Base-by-base conservation (phyloP, 2,329 filamentous ascomycete genomes). In the Mycosphaerella sp. region DNA sequence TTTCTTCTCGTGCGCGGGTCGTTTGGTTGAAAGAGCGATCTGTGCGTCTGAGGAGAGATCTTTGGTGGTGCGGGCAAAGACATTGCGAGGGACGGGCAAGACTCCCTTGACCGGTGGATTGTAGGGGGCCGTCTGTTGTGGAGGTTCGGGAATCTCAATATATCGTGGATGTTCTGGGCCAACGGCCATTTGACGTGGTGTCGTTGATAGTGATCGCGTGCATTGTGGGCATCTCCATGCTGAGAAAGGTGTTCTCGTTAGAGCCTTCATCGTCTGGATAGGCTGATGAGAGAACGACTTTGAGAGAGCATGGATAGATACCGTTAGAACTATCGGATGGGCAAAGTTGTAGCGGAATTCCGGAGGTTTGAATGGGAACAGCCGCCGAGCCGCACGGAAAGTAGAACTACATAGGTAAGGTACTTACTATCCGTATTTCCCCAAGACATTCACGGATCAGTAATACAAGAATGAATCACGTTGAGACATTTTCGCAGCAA, bases 81-180 rank as follows among this genome's bases (percentile, higher is more conserved):
- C 73, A 50, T 87, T 79, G 57, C 90, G 84, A 32, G 93, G 91
- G 0, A 89, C 76, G 7, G 93, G 93, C 0, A 98, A 79, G 51
- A 84, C 81, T 60, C 93, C 93, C 68, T 89, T 89, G 30, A 89
- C 68, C 9, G 62, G 59, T 13, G 71, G 73, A 53, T 73, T 73
- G 45, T 68, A 64, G 3, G 73, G 70, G 37, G 73, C 70, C n/a
- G 80, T 77, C 44, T 84, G 81, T 68, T 95, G 89, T n/a, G 82
- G 79, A 43, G 86, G 79, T 60, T 78, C 77, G 42, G 90, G 91
- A 49, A 96, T 76, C 59, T 88, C 82, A 71, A 97, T 86, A 75
- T 86, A 97, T 58, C 80, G 79, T 41, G 93, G 91, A 32, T 89
- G 95, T 68, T 96, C 87, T 43, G 93, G 91, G 14, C 85, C 85